Base-by-base conservation (phyloP, 2,329 filamentous ascomycete genomes). In the Chrysoporthe deuterocubensis region DNA sequence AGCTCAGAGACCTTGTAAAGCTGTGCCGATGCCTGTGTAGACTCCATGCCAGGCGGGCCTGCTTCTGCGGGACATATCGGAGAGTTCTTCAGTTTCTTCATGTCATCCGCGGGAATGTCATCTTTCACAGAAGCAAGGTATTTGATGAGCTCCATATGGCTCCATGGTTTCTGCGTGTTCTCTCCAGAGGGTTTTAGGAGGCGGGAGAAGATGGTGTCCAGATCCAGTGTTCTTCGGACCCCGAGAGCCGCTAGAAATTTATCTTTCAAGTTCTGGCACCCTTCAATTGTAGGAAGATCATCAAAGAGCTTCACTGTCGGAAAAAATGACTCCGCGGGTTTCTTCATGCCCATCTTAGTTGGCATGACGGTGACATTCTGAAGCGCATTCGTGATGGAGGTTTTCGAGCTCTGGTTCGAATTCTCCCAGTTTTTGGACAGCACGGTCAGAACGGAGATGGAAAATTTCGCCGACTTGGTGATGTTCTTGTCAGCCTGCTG, bases 231-330 rank as follows among this genome's bases (percentile, higher is more conserved):
- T 81, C 98, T 98, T 68, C 96, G 89, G 37, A 99, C 94, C 3
- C 96, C 95, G 43, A 99, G 83, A 1, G 92, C 87, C 2, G 86
- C 81, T 56, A 99, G 80, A 70, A 99, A 92, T 76, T 96, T 97
- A 58, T 98, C 95, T 76, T 97, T 98, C 14, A 97, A 87, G 43
- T 89, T 88, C 52, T 90, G 89, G 56, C 94, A 89, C 3, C 88
- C 89, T 71, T 90, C 87, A 1, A 98, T 89, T 14, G 91, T 90
- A 0, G 96, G 94, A 18, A 99, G 83, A 76, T 99, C 96, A 70
- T 97, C 94, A 75, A 99, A 99, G 0, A 99, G 83, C 76, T 93
- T 96, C 48, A 99, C 96, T n/a, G 89, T 91, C 1, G 92, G 89
- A 75, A 99, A 97, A 78, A 97, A 99, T 0, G 96, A 90, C 71